Evolutionary conservation across 257 asterid genomes (phyloP).

Genomic region (Orobanche coerulescens): DNA sequence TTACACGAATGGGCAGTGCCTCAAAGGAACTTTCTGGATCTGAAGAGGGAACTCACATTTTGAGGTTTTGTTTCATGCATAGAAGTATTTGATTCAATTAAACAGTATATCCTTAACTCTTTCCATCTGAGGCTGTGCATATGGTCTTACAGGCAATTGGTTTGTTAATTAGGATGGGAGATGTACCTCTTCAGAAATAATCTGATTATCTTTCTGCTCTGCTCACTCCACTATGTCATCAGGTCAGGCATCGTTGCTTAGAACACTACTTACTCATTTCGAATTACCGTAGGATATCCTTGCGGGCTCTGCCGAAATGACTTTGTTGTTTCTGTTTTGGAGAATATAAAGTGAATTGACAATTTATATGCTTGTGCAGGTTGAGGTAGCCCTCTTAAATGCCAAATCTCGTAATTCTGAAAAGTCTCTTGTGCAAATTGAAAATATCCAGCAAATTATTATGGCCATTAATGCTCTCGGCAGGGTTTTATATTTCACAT

Average conservation of each 20-base stretch:
- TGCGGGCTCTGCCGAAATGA: neutral
- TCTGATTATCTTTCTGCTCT: conserved; percentile 70
- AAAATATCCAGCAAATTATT: conserved; percentile 58
- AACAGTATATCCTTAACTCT: conserved; percentile 1
- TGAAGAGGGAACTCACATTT: conserved; percentile 92
- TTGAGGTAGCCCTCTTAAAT: conserved; percentile 54
- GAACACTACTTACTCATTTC: no score
- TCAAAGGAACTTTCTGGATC: conserved; percentile 46
- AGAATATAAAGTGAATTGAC: conserved; percentile 16
- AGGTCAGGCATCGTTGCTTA: conserved; percentile 51
- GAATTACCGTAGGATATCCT: no score
- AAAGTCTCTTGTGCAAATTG: conserved; percentile 49
- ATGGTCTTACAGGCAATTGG: conserved; percentile 72
- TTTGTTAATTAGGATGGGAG: conserved; percentile 93
- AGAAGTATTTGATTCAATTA: neutral
- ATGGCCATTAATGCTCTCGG: conserved; percentile 96
- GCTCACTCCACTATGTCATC: conserved; percentile 90
- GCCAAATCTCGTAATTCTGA: conserved; percentile 51
- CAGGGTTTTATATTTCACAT: conserved; percentile 51
- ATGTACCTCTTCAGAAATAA: conserved; percentile 79
- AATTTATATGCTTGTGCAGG: conserved; percentile 43
- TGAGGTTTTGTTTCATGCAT: conserved; percentile 53
- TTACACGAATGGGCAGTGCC: conserved; percentile 48
- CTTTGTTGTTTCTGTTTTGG: neutral
- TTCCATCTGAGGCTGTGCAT: conserved; percentile 1